These are phyloP conservation scores for Boletales sp. DNA, from an alignment of 768 basidiomycete species.

Conservation along the genomic window DNA sequence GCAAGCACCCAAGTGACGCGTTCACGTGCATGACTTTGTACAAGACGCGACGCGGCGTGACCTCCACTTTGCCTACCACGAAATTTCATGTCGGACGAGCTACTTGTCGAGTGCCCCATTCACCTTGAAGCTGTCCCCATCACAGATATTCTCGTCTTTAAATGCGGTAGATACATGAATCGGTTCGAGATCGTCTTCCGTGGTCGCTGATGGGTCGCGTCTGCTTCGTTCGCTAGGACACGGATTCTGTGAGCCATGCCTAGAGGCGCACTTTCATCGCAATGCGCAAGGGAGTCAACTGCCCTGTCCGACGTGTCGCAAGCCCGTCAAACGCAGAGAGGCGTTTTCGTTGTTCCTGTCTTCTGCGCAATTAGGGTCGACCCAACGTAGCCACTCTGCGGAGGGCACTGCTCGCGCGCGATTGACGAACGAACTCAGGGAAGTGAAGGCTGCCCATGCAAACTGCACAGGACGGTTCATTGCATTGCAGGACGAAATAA, in stretches of 20 bases:
- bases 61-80: neutral
- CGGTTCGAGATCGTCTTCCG: neutral
- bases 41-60: no score
- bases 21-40: no score
- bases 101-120: slow-evolving; percentile 31
- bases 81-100: slow-evolving; percentile 13
- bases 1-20: no score
- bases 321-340: slow-evolving; percentile 24
- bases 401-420: slow-evolving; percentile 7
- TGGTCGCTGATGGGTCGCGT: slow-evolving; percentile 9
- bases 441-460: slow-evolving; percentile 11
- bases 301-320: slow-evolving; percentile 30
- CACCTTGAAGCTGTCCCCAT: slow-evolving; percentile 27
- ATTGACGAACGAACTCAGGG: slow-evolving; percentile 11
- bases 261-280: slow-evolving; percentile 20
- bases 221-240: slow-evolving; percentile 23
- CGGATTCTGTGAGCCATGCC: slow-evolving; percentile 30
- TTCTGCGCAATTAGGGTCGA: slow-evolving; percentile 8
- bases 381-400: neutral
- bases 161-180: slow-evolving; percentile 24
- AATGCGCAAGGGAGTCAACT: slow-evolving; percentile 1
- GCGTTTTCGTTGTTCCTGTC: slow-evolving; percentile 26
- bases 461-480: slow-evolving; percentile 7
- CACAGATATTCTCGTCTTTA: slow-evolving; percentile 27
- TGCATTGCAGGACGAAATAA: slow-evolving; percentile 12